phyloP scores from a whole-genome alignment of 2,329 filamentous ascomycete species.

The Cercospora nicotianae region DNA sequence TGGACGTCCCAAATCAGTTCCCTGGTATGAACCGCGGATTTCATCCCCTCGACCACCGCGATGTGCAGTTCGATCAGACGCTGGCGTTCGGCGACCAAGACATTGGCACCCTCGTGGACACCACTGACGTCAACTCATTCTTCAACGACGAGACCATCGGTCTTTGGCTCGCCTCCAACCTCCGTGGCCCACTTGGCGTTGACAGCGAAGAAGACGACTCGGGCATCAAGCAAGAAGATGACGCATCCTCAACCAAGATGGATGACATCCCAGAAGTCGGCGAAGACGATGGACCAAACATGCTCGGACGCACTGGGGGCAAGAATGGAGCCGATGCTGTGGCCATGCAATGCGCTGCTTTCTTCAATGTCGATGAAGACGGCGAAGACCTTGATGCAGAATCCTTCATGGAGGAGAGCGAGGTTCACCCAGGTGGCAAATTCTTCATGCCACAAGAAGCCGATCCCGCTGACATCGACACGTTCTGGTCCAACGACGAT shows the following conservation, averaged over 20 bases:
- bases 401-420: not conserved
- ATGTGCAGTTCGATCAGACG: conserved; percentile 5
- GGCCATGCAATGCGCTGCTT: not conserved
- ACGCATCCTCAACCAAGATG: not conserved
- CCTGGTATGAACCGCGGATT: conserved; percentile 3
- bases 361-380: not conserved
- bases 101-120: not conserved
- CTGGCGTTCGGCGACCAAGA: conserved; percentile 7
- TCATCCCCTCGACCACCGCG: not conserved
- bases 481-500: not conserved
- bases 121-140: not conserved
- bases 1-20: conserved; percentile 1
- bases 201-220: not conserved
- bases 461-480: not conserved
- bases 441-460: conserved; percentile 11
- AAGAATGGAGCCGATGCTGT: not conserved
- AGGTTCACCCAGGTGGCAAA: not conserved
- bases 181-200: not conserved
- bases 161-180: not conserved
- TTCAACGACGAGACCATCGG: conserved; percentile 4
- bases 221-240: not conserved
- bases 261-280: not conserved
- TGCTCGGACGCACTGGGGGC: not conserved
- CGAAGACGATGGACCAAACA: not conserved
- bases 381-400: not conserved